phyloP scores from a whole-genome alignment of 495 filamentous ascomycete genomes.

The Podospora pseudocomata region DNA sequence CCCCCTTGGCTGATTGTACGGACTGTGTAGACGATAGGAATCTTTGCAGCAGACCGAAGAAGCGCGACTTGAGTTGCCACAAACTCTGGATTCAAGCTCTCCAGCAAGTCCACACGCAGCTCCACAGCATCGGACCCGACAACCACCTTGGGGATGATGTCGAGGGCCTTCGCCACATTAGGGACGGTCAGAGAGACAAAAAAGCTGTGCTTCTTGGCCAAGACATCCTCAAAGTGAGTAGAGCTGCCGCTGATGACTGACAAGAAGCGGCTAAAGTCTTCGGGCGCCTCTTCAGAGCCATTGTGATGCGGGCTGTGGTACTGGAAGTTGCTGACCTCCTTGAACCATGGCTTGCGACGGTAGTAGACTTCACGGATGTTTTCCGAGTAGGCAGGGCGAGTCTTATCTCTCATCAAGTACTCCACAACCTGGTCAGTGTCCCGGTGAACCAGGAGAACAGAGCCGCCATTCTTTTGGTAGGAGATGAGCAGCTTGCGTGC shows the following conservation, averaged over 20 bases:
- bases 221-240: constrained; percentile 60
- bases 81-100: constrained; percentile 72
- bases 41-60: constrained; percentile 66
- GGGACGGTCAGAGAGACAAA: constrained; percentile 90
- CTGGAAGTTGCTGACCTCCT: constrained; percentile 91
- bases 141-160: constrained; percentile 65
- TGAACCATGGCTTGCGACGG: constrained; percentile 86
- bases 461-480: constrained; percentile 77
- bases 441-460: constrained; percentile 82
- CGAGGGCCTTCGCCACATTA: constrained; percentile 57
- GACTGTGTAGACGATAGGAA: constrained; percentile 91
- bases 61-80: constrained; percentile 78
- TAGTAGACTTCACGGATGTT: constrained; percentile 92
- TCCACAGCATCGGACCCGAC: constrained; percentile 93
- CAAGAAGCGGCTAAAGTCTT: constrained; percentile 80
- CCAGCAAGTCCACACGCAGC: constrained; percentile 84
- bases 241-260: constrained; percentile 65
- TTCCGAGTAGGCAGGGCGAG: constrained; percentile 87
- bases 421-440: constrained; percentile 86
- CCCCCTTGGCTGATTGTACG: constrained; percentile 84
- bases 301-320: constrained; percentile 75
- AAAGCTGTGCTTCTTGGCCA: constrained; percentile 74
- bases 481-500: constrained; percentile 70
- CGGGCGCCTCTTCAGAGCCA: constrained; percentile 58
- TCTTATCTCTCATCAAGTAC: constrained; percentile 85